Percentiles rank a stretch among this genome's conserved stretches.
phyloP scores from a whole-genome alignment of 441 rosid genomes.

The Metrosideros polymorpha region DNA sequence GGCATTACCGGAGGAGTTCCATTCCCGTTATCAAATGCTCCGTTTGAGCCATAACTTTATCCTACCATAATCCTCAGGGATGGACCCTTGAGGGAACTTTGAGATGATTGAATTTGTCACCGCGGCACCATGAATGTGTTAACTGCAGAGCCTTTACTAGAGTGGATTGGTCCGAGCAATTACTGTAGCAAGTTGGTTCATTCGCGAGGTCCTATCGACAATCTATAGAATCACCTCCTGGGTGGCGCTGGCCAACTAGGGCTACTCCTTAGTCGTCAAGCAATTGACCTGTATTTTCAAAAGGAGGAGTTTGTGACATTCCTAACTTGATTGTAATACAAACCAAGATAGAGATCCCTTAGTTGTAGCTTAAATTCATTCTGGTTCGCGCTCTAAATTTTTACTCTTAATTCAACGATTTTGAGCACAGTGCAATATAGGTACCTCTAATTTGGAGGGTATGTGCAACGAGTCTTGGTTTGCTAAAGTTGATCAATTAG shows the following conservation, averaged over 20 bases:
- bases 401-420: background rate
- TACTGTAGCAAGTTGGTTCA: background rate
- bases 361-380: too few species aligned
- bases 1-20: background rate
- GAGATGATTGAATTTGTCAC: background rate
- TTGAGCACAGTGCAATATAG: background rate
- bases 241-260: too few species aligned
- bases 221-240: too few species aligned
- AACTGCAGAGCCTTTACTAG: background rate
- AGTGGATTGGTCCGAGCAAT: background rate
- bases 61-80: fast-evolving
- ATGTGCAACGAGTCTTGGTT: background rate
- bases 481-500: background rate
- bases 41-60: background rate
- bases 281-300: too few species aligned
- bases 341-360: too few species aligned
- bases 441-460: background rate
- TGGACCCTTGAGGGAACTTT: background rate
- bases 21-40: background rate
- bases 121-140: background rate
- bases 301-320: too few species aligned
- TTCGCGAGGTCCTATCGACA: background rate
- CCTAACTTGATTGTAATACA: too few species aligned
- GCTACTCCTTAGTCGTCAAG: too few species aligned
- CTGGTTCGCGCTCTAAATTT: too few species aligned